A percentile compares a stretch with the other conserved stretches of the same genome.
These are phyloP conservation scores for Suhomyces emberorum DNA, from an alignment of 805 yeast genomes.

Conservation along the genomic window DNA sequence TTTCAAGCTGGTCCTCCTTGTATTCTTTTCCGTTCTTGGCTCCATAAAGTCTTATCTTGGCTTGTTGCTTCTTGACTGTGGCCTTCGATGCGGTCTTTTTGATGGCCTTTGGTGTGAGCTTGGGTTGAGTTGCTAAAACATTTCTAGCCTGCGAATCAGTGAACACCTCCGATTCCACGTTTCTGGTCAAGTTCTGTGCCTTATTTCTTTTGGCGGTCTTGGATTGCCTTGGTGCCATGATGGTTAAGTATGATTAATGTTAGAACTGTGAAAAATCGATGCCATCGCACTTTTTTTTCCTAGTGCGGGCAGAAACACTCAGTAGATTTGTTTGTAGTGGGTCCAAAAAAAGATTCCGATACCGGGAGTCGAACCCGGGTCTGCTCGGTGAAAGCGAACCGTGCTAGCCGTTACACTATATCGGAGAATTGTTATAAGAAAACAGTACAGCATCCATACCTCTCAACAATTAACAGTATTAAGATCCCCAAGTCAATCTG, in stretches of 20 bases:
- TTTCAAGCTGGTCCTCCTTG: conserved; percentile 72
- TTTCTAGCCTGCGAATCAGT: conserved; percentile 69
- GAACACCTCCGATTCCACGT: conserved; percentile 62
- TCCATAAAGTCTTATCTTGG: conserved; percentile 65
- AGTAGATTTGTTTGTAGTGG: background rate
- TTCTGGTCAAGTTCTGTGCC: conserved; percentile 51
- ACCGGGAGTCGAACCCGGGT: conserved; percentile 86
- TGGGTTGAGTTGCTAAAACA: conserved; percentile 55
- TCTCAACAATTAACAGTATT: too few relatives aligned
- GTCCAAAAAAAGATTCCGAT: conserved; percentile 45
- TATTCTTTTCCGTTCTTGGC: conserved; percentile 54
- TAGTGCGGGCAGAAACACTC: background rate
- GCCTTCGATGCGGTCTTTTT: conserved; percentile 48
- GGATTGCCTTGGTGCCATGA: conserved; percentile 59
- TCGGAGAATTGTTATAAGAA: conserved; percentile 40
- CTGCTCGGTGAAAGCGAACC: conserved; percentile 82
- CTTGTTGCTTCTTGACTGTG: conserved; percentile 63
- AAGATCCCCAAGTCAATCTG: too few relatives aligned
- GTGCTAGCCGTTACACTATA: conserved; percentile 80
- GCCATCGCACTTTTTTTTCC: conserved; percentile 8
- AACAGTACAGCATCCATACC: too few relatives aligned
- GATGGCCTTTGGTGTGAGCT: conserved; percentile 56
- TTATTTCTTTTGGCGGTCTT: conserved; percentile 55
- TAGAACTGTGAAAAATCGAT: conserved; percentile 4
- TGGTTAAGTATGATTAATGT: background rate